Base-by-base conservation (phyloP, 352 stramenopile genomes). In the Phytophthora meadii region DNA sequence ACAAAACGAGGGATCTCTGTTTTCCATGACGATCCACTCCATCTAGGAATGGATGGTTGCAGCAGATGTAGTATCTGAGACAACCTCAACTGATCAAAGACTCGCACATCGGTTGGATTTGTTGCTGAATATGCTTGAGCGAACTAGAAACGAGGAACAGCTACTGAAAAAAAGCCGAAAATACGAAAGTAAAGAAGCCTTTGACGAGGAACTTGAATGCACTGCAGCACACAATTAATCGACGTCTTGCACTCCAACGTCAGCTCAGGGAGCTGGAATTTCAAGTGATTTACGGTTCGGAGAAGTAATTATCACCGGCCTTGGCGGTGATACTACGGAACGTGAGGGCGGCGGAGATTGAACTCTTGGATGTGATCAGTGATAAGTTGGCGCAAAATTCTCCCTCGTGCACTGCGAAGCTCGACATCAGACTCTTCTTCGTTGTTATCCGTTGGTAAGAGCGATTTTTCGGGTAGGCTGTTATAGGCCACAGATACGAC, bases 251-350 rank as follows among this genome's bases (percentile, higher is more conserved):
- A 19, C 19, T 19, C 19, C 19, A 19, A 19, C 19, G 19, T 30
- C 54, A 46, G 12, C 53, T 46, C 30, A 15, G 22, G 2, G 28
- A 37, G 4, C n/a, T 53, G 27, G 54, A 61, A n/a, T 19, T 46
- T 3, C 22, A 53, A 27, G 6, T 47, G 1, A 28, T 53, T 12
- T 19, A 30, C 24, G 39, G 6, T 9, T 2, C 3, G 28, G n/a
- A 46, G 19, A 19, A 19, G 19, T 19, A 19, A 19, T 19, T 19
- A 19, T 19, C 1, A 19, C 19, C 19, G 19, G 19, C 19, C 19
- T 19, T 19, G 19, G 19, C 19, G 19, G 19, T 19, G 19, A 19
- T 19, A 19, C 19, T 22, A 39, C n/a, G 6, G 41, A 1, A 19
- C 27, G 15, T 11, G n/a, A n/a, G 40, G 28, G 17, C 40, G 15